These are phyloP conservation scores for Saccharomyces pastorianus DNA, from an alignment of 1,139 yeast genomes.

Conservation along the genomic window DNA sequence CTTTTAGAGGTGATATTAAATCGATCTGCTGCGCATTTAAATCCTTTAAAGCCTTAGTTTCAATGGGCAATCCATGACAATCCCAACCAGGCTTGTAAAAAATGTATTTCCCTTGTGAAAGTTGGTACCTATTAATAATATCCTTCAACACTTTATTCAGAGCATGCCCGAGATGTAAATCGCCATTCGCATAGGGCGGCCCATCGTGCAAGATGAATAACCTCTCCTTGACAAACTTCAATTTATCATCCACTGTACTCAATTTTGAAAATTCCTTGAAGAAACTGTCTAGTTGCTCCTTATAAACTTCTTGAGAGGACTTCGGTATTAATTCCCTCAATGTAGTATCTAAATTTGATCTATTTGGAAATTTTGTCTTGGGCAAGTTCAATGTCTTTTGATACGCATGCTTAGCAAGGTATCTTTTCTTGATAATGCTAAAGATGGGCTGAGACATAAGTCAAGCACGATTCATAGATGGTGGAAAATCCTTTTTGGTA, in stretches of 20 bases:
- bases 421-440: constrained; percentile 3
- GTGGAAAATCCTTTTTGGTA: background rate
- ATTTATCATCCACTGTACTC: constrained; percentile 8
- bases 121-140: constrained; percentile 64
- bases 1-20: constrained; percentile 40
- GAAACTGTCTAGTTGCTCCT: constrained; percentile 27
- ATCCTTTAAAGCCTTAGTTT: constrained; percentile 60
- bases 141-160: constrained; percentile 84
- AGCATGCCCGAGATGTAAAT: constrained; percentile 88
- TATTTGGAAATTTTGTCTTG: constrained; percentile 42
- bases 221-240: constrained; percentile 24
- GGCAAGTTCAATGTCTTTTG: constrained; percentile 48
- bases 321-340: constrained; percentile 32
- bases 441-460: background rate
- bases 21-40: constrained; percentile 28
- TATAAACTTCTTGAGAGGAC: constrained; percentile 33
- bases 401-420: constrained; percentile 31
- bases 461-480: background rate
- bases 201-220: constrained; percentile 83
- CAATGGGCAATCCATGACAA: constrained; percentile 96
- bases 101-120: constrained; percentile 54
- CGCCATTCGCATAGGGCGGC: constrained; percentile 97
- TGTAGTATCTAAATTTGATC: constrained; percentile 37
- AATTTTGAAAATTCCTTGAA: constrained; percentile 10
- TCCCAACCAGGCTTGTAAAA: constrained; percentile 94